A percentile compares a stretch with the other conserved stretches of the same genome.
Conservation (phyloP, 192 early-diverging fungal genomes). For the Backusella tarrabulga region DNA sequence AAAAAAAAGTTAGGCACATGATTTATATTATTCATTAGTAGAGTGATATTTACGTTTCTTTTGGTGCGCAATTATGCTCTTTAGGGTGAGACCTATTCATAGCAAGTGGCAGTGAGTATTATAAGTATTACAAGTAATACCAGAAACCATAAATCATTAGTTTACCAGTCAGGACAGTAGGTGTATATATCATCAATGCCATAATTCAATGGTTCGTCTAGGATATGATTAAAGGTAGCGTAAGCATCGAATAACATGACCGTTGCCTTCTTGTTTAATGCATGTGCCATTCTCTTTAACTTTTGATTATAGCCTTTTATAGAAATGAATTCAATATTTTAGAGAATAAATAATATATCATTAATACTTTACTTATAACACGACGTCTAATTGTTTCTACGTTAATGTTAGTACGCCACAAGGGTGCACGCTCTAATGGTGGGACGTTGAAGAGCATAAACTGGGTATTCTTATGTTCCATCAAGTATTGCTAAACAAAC, state of each 20-base stretch:
- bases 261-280: not conserved
- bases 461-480: not conserved
- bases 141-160: not conserved
- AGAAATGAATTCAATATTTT: not conserved
- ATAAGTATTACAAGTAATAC: not conserved
- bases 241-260: slow-evolving; percentile 12
- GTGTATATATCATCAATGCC: not conserved
- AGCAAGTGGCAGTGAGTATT: too few relatives aligned
- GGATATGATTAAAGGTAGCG: slow-evolving; percentile 7
- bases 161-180: slow-evolving; percentile 17
- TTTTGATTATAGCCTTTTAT: slow-evolving; percentile 15
- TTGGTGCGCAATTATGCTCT: not conserved
- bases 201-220: slow-evolving; percentile 4
- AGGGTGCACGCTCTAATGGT: slow-evolving; percentile 13
- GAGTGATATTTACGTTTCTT: not conserved
- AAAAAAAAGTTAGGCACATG: not conserved
- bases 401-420: not conserved
- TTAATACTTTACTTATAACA: slow-evolving; percentile 1
- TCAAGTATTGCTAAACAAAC: not conserved
- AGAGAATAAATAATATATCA: not conserved
- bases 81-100: not conserved
- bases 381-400: not conserved
- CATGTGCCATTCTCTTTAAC: slow-evolving; percentile 10
- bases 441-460: slow-evolving; percentile 13
- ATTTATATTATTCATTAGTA: not conserved